These are phyloP conservation scores for Pseudopyricularia cyperi DNA, from an alignment of 2,329 filamentous ascomycete species.

Conservation along the genomic window DNA sequence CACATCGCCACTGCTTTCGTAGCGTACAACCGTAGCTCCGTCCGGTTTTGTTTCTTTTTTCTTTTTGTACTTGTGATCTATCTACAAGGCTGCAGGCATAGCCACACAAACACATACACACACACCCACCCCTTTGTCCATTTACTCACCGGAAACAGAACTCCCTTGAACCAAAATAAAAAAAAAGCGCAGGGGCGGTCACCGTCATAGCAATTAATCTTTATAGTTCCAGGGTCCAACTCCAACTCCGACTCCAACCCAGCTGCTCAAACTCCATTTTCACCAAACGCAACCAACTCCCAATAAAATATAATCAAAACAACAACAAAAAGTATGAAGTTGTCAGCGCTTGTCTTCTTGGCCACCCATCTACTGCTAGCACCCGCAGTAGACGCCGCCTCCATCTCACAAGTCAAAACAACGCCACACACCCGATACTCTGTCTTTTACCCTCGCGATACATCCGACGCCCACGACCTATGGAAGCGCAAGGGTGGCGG, in stretches of 20 bases:
- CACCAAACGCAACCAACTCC: background rate
- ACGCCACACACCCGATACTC: slow-evolving; percentile 6
- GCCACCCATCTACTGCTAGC: slow-evolving; percentile 5
- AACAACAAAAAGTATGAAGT: slow-evolving; percentile 6
- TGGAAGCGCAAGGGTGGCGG: slow-evolving; percentile 51
- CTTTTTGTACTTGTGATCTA: too few species aligned
- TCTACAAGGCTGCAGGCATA: too few species aligned
- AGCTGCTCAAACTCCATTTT: background rate
- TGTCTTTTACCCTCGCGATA: background rate
- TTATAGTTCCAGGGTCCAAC: too few species aligned
- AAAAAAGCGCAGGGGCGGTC: too few species aligned
- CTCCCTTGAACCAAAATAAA: too few species aligned
- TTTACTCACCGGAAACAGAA: too few species aligned
- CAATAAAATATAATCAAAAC: background rate
- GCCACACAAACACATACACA: too few species aligned
- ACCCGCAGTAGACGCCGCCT: slow-evolving; percentile 10
- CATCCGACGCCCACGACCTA: slow-evolving; percentile 23
- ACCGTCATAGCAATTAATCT: too few species aligned
- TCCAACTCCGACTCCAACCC: background rate
- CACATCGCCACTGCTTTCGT: too few species aligned
- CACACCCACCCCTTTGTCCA: too few species aligned
- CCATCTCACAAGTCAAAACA: slow-evolving; percentile 8
- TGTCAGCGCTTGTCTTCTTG: slow-evolving; percentile 1
- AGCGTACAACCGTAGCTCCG: too few species aligned
- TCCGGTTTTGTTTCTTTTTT: too few species aligned